Base-by-base conservation (phyloP, 2,329 filamentous ascomycete species). In the Aureobasidium sp. region DNA sequence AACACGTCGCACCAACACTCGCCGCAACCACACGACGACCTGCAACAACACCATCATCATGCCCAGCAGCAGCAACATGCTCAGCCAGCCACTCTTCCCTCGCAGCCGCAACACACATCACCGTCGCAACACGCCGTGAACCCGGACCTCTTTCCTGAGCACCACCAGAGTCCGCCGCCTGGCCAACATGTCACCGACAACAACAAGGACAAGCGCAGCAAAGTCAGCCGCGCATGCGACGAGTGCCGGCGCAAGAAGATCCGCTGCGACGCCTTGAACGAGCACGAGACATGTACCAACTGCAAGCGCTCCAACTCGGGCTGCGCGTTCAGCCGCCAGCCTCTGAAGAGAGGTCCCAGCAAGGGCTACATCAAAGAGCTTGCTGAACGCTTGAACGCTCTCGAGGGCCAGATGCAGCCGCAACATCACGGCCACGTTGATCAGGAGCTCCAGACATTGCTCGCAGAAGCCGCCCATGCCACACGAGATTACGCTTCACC, bases 291-390 rank as follows among this genome's bases (percentile, higher is more conserved):
- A 6, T 96, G 91, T 70, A 89, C 88, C 2, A 93, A 90, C 70
- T 96, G 91, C 73, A 85, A 86, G 61, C 84, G 90, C 59, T 87
- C 89, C 8, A 83, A 84, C n/a, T 83, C 86, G n/a, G 79, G 80
- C 25, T 96, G 91, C 75, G 82, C 91, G 22, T 96, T 96, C 71
- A 95, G 89, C 73, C 84, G 91, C 56, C 87, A 94, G 60, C 91
- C 90, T 0, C 90, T 94, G 81, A 96, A 94, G 75, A 83, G 90
- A 64, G 49, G 56, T 15, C 55, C 61, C 22, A 63, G 61, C 71
- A 96, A 96, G 82, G 91, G 91, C 17, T 96, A 96, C 69, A 96
- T 96, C 73, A 96, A 95, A 72, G 91, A 96, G 73, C 82, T 96
- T 25, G 90, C 91, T 27, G 91, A 96, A 71, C 82, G 91, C 29